Percentiles rank a stretch among this genome's conserved stretches.
Evolutionary conservation across 1,139 yeast species (phyloP).

Genomic region (Saccharomycopsis hybrid): DNA sequence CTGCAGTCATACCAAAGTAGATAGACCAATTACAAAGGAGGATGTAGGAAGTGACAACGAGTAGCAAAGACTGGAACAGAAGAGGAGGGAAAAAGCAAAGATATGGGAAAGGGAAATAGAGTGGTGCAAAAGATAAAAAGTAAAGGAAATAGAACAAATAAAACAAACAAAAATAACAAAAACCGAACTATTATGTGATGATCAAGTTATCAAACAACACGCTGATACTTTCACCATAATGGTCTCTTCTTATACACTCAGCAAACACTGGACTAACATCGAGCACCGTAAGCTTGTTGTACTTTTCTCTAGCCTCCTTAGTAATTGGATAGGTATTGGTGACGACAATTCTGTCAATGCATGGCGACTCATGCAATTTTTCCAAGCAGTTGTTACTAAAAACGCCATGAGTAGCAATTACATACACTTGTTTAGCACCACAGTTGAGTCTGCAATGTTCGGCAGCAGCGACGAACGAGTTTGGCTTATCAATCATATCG

Average conservation of each 20-base stretch:
- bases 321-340: slow-evolving; percentile 73
- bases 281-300: slow-evolving; percentile 56
- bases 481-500: slow-evolving; percentile 85
- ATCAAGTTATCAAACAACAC: slow-evolving; percentile 42
- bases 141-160: not conserved
- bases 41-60: no score
- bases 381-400: slow-evolving; percentile 67
- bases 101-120: not conserved
- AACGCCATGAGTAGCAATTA: slow-evolving; percentile 76
- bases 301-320: slow-evolving; percentile 40
- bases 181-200: slow-evolving; percentile 7
- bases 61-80: no score
- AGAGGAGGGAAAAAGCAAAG: not conserved
- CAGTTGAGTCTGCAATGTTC: slow-evolving; percentile 45
- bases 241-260: slow-evolving; percentile 75
- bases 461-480: slow-evolving; percentile 73
- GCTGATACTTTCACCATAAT: slow-evolving; percentile 77
- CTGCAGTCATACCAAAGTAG: no score
- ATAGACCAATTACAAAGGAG: no score
- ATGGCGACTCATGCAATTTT: slow-evolving; percentile 49
- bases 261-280: slow-evolving; percentile 72
- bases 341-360: slow-evolving; percentile 62
- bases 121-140: not conserved
- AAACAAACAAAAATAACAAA: not conserved
- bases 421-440: slow-evolving; percentile 69